A percentile compares a stretch with the other conserved stretches of the same genome.
Evolutionary conservation across 2,329 filamentous ascomycete genomes (phyloP).

Genomic region (Nemania bipapillata): DNA sequence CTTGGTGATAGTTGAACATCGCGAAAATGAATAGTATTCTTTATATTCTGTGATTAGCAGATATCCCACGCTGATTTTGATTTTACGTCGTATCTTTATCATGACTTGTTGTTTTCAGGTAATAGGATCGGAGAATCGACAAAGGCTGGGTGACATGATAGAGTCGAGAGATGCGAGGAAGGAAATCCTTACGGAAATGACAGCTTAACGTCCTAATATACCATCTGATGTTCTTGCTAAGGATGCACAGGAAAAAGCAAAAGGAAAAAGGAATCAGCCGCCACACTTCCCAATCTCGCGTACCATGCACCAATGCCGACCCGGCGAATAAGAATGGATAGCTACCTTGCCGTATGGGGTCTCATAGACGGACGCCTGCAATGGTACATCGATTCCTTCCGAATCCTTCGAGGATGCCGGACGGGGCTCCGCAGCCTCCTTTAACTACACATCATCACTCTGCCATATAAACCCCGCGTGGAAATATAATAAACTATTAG

Average conservation of each 20-base stretch:
- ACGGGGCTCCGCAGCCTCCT: background rate
- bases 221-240: slow-evolving; percentile 4
- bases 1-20: slow-evolving; percentile 6
- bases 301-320: slow-evolving; percentile 7
- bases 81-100: background rate
- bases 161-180: background rate
- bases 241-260: slow-evolving; percentile 3
- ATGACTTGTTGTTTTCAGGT: background rate
- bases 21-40: slow-evolving; percentile 12
- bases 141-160: background rate
- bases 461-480: too few species aligned
- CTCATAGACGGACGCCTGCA: slow-evolving; percentile 10
- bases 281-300: slow-evolving; percentile 25
- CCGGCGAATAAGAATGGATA: slow-evolving; percentile 25
- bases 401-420: background rate
- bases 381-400: slow-evolving; percentile 1
- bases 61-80: slow-evolving; percentile 3
- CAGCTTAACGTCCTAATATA: slow-evolving; percentile 13
- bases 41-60: background rate
- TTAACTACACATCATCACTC: background rate
- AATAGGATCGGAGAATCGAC: background rate
- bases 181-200: slow-evolving; percentile 2
- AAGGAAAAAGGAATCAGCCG: slow-evolving; percentile 21
- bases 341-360: background rate
- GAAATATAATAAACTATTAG: too few species aligned